Conservation (phyloP, 495 filamentous ascomycete genomes). For the Xylaria scruposa region DNA sequence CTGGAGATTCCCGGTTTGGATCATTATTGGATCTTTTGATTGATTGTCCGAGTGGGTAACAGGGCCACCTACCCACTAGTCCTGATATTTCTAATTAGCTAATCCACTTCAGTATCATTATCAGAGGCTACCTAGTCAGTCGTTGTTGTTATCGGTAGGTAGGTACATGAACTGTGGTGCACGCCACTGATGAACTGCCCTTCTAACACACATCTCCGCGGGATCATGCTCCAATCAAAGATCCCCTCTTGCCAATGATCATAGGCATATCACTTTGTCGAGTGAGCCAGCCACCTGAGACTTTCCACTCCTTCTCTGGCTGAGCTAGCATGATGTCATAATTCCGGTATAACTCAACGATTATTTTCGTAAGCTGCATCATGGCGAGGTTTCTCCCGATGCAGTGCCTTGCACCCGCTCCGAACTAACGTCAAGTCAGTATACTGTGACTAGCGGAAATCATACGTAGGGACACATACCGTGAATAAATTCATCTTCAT, state of each 20-base stretch:
- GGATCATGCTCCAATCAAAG: neutral
- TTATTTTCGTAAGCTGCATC: constrained; percentile 55
- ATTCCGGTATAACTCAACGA: constrained; percentile 21
- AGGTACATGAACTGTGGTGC: neutral
- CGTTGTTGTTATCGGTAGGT: neutral
- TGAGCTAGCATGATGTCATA: constrained; percentile 13
- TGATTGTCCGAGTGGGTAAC: too few relatives aligned
- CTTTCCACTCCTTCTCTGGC: constrained; percentile 24
- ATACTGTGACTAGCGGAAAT: neutral
- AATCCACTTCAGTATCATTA: neutral
- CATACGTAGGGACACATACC: neutral
- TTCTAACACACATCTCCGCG: neutral
- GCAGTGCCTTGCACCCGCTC: constrained; percentile 53
- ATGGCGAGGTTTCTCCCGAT: constrained; percentile 57
- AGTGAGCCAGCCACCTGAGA: constrained; percentile 23
- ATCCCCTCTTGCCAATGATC: constrained; percentile 13
- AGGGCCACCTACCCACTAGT: too few relatives aligned
- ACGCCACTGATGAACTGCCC: neutral
- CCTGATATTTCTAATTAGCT: neutral
- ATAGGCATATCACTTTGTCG: constrained; percentile 19
- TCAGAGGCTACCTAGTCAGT: neutral
- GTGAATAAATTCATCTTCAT: constrained; percentile 16
- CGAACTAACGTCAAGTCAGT: constrained; percentile 46
- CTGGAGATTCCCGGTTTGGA: too few relatives aligned
- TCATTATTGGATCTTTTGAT: too few relatives aligned